Base-by-base conservation (phyloP, 2,329 filamentous ascomycete genomes). In the Fusarium sp. region DNA sequence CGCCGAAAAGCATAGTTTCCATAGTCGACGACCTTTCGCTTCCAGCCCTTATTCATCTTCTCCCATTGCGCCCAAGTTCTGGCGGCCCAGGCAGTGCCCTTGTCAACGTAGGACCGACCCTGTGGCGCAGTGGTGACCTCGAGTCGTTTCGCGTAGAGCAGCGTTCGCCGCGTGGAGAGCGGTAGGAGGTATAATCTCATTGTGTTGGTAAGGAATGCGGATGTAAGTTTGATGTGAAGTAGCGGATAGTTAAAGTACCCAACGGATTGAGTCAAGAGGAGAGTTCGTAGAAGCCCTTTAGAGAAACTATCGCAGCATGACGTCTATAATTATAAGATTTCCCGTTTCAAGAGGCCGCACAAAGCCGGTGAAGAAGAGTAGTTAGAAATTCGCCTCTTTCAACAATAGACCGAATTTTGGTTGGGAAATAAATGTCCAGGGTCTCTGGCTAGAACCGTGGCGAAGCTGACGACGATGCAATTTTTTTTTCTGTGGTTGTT, bases 181-280 rank as follows among this genome's bases (percentile, higher is more conserved):
- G 96, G 96, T 61, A 99, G 88, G 70, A 99, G 90, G 82, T 94
- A 97, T 81, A 99, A 87, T 79, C 94, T 93, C 96, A 99, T 98
- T 66, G 78, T 82, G 69, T 22, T 40, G 22, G 38, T 47, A n/a
- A 32, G 46, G 32, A 45, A 48, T 58, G 58, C 43, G 47, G 48
- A 41, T 25, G 34, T 47, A 9, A n/a, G 6, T 38, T 32, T 38
- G 34, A 38, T 38, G 34, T 38, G 29, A 41, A 25, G 44, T n/a
- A 49, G 40, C 13, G 18, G 24, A 34, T 20, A 40, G 29, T 22
- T 25, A n/a, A 34, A 43, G 46, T 22, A 34, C 45, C 25, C 34
- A 41, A 49, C 22, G 10, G 32, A 44, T 32, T 45, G 25, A 41
- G 25, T 29, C 45, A 51, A 51, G 11, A 24, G 20, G n/a, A 38